These are phyloP conservation scores for Ramalina peruviana DNA, from an alignment of 495 filamentous ascomycete species.

Conservation along the genomic window DNA sequence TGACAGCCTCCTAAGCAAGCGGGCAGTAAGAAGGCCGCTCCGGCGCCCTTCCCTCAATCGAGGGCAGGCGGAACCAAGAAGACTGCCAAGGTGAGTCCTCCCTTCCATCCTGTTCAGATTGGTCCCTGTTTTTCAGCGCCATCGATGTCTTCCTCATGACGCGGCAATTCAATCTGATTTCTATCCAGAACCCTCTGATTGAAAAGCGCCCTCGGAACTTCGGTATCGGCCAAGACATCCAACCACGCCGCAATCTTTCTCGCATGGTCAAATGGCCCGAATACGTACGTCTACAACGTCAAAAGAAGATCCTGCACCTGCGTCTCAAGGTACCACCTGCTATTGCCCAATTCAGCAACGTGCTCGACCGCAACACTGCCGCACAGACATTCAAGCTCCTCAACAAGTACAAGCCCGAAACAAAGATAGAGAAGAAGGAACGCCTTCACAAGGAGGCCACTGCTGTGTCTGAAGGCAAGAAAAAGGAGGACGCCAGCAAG, in stretches of 20 bases:
- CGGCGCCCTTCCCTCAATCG: conserved; percentile 87
- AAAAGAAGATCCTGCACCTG: conserved; percentile 98
- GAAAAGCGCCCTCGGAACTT: conserved; percentile 96
- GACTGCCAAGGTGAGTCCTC: conserved; percentile 72
- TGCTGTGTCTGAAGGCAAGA: conserved; percentile 93
- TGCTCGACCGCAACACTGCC: conserved; percentile 96
- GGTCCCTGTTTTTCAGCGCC: not conserved
- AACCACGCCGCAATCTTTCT: conserved; percentile 91
- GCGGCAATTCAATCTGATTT: conserved; percentile 24
- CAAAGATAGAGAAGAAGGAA: conserved; percentile 99
- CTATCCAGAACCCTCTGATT: conserved; percentile 86
- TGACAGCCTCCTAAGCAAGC: conserved; percentile 87
- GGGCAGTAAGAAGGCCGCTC: conserved; percentile 83
- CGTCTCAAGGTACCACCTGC: conserved; percentile 97
- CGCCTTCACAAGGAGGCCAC: conserved; percentile 94
- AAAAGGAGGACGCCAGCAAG: conserved; percentile 99
- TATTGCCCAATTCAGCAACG: conserved; percentile 93
- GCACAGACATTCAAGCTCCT: conserved; percentile 95
- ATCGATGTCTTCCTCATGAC: not conserved
- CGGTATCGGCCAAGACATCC: conserved; percentile 98
- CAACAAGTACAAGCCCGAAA: conserved; percentile 99
- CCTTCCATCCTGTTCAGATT: not conserved
- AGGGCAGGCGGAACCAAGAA: conserved; percentile 89
- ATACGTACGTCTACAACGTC: conserved; percentile 97
- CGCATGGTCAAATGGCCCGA: conserved; percentile 99